Conservation (phyloP, 495 filamentous ascomycete genomes). For the Saxophila tyrrhenica region DNA sequence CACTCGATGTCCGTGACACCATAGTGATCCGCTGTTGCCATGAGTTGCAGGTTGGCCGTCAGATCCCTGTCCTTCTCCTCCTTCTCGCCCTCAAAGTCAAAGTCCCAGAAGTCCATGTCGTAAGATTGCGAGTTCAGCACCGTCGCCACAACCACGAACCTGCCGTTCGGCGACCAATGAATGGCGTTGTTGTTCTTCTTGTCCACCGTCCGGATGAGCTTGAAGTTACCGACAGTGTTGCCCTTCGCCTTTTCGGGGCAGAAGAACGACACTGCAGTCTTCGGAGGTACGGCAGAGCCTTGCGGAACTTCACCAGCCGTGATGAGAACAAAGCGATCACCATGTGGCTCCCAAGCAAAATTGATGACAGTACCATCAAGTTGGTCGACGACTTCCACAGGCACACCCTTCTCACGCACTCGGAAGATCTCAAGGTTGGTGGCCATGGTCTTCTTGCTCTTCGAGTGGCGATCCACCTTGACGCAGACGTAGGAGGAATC, state of each 20-base stretch:
- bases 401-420: slow-evolving; percentile 88
- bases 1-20: slow-evolving; percentile 96
- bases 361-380: slow-evolving; percentile 98
- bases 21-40: slow-evolving; percentile 89
- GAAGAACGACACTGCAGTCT: slow-evolving; percentile 91
- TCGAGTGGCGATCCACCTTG: slow-evolving; percentile 97
- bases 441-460: slow-evolving; percentile 93
- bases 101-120: slow-evolving; percentile 93
- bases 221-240: slow-evolving; percentile 74
- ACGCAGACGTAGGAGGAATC: slow-evolving; percentile 89
- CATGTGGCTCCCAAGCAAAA: slow-evolving; percentile 97
- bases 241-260: slow-evolving; percentile 86
- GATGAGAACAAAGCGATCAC: slow-evolving; percentile 92
- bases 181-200: slow-evolving; percentile 99
- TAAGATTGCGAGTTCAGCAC: slow-evolving; percentile 84
- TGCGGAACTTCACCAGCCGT: slow-evolving; percentile 76
- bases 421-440: slow-evolving; percentile 98
- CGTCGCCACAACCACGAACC: slow-evolving; percentile 86
- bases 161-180: slow-evolving; percentile 96
- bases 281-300: slow-evolving; percentile 75
- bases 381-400: slow-evolving; percentile 92
- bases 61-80: slow-evolving; percentile 84
- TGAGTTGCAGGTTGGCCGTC: slow-evolving; percentile 83
- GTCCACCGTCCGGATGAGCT: slow-evolving; percentile 81
- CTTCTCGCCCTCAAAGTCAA: slow-evolving; percentile 97